phyloP scores from a whole-genome alignment of 768 basidiomycete genomes.

The Leccinum uliginosum region DNA sequence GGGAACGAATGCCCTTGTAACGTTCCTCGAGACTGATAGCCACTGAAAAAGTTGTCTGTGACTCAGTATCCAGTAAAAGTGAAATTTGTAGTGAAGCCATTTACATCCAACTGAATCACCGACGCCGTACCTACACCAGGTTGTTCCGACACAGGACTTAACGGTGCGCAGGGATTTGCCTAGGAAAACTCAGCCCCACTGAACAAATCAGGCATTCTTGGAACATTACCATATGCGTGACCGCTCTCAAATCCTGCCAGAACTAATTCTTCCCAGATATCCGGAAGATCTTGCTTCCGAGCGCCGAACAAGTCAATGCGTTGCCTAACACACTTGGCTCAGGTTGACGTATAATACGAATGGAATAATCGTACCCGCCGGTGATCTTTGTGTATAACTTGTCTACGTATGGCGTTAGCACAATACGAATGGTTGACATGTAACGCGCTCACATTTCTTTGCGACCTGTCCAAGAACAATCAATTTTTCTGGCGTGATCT shows the following conservation, averaged over 20 bases:
- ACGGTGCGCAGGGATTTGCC: constrained; percentile 62
- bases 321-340: constrained; percentile 35
- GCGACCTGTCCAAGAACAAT: constrained; percentile 62
- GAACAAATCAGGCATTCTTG: neutral
- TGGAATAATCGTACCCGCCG: constrained; percentile 27
- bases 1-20: constrained; percentile 63
- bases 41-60: constrained; percentile 30
- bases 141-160: constrained; percentile 73
- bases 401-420: constrained; percentile 26
- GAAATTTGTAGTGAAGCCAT: neutral
- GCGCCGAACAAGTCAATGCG: constrained; percentile 73
- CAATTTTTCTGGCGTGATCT: constrained; percentile 60
- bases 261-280: constrained; percentile 62
- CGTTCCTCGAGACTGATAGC: constrained; percentile 69
- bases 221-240: constrained; percentile 61
- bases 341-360: neutral
- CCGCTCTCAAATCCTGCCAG: constrained; percentile 71
- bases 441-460: constrained; percentile 45
- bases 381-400: constrained; percentile 62
- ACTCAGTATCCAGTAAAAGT: neutral
- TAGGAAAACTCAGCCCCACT: neutral
- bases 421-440: neutral
- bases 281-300: constrained; percentile 61
- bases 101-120: constrained; percentile 65
- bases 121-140: constrained; percentile 67